Evolutionary conservation across 108 stramenopile species (phyloP), one percentile per base, ranked within the genome.

Genomic region (Conticribra guillardii): DNA sequence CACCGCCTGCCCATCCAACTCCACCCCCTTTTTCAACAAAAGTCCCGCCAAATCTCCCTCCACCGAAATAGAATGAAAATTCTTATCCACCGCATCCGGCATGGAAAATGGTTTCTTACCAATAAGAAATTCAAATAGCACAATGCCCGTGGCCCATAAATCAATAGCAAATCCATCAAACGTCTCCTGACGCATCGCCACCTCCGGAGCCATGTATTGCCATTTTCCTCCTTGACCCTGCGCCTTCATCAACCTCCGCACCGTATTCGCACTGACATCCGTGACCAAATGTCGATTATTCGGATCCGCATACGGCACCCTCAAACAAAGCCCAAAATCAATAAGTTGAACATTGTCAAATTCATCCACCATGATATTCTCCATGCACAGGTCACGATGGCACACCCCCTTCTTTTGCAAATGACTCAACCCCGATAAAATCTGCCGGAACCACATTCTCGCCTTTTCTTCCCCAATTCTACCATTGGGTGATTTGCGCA

Each of bases 151-250:
- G 1, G 96, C 92, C 96, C 96, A 97, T 22, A 97, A 70, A 79
- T 97, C 97, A 34, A 92, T 87, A 4, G 94, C 84, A 62, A 91
- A 93, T 14, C 93, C 93, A 50, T 97, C 88, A 79, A 95, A 94
- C 11, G 73, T 71, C 28, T 60, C 79, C 17, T 71, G 60, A 22
- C 71, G 81, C 23, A 73, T 64, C 4, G 93, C 63, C 45, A 89
- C 85, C 44, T 96, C 95, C 3, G 96, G 96, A 8, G 83, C 60
- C 83, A 89, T 86, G 77, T 89, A 86, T 21, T 79, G 74, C 48
- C 55, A 79, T 27, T 73, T 83, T 0, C 88, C 88, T 31, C 77
- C 83, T 16, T 72, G 82, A 15, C 83, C 81, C 56, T 82, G 81
- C 8, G 70, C 52, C 41, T 67, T 62, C 37, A 87, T 66, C 53